Evolutionary conservation across 495 filamentous ascomycete species (phyloP), one percentile per base, ranked within the genome.

Genomic region (Paragyromitra xinjiangensis): DNA sequence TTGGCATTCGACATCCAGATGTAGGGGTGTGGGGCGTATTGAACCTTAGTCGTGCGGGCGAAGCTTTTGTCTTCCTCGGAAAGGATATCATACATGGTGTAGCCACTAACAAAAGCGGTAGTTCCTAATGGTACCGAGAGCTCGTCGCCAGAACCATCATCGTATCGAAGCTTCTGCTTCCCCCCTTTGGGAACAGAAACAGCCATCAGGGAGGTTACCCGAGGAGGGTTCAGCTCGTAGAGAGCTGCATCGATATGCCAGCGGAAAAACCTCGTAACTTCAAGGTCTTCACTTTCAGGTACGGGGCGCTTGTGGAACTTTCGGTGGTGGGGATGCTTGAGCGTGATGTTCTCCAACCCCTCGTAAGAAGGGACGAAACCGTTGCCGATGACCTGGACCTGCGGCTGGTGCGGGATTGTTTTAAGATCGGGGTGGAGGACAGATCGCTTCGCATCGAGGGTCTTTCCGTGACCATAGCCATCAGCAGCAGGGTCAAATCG

Each of bases 1-100:
- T 61, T 61, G 29, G 56, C 56, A 16, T 61, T 61, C 26, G 56
- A 37, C 56, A 61, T 61, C 56, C 56, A 61, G 29, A 61, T 61
- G 14, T 61, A 61, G 6, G 56, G 56, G 14, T 61, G 56, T 39
- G 56, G 56, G 12, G 56, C 56, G 56, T 61, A 61, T 14, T 39
- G 56, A 16, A 37, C 29, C 29, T 61, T 61, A 0, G 56, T 61
- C 12, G 56, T 61, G 4, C 6, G 29, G 7, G 56, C 56, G 14
- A 61, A 61, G n/a, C 5, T 7, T 61, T 61, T 61, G 29, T 61
- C 56, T 39, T 61, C 4, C 6, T 61, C 56, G 0, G 56, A 61
- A 37, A 61, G 56, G 56, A 61, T 61, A 19, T 61, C 56, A 16
- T 61, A 61, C 56, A 61, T 61, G 1, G 29, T 61, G 12, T 61